phyloP scores from a whole-genome alignment of 768 basidiomycete genomes.

The Pisolithus marmoratus region DNA sequence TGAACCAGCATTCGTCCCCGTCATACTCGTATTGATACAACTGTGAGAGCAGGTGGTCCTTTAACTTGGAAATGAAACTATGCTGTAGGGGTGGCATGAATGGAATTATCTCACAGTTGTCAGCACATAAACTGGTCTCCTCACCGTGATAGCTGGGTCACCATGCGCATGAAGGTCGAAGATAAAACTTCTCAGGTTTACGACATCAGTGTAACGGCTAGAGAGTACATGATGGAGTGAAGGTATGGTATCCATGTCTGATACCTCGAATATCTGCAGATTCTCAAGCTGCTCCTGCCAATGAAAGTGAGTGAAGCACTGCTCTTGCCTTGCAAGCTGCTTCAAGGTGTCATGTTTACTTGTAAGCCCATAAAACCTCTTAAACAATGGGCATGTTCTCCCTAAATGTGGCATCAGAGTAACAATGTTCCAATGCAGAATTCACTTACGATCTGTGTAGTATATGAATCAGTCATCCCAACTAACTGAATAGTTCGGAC shows the following conservation, averaged over 20 bases:
- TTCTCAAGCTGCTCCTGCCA: background rate
- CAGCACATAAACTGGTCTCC: slow-evolving; percentile 9
- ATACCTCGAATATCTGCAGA: background rate
- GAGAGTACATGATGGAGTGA: too few relatives aligned
- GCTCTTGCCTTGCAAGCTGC: slow-evolving; percentile 9
- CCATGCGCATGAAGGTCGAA: too few relatives aligned
- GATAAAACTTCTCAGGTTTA: too few relatives aligned
- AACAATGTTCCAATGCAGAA: background rate
- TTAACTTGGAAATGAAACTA: slow-evolving; percentile 14
- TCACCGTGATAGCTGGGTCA: background rate
- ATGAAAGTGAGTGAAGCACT: background rate
- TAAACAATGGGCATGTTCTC: slow-evolving; percentile 30
- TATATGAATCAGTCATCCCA: slow-evolving; percentile 21
- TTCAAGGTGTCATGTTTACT: slow-evolving; percentile 11
- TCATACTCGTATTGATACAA: background rate
- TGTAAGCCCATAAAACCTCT: slow-evolving; percentile 21
- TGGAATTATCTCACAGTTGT: slow-evolving; percentile 5
- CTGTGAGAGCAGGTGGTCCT: slow-evolving; percentile 16
- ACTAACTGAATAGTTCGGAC: slow-evolving; percentile 10
- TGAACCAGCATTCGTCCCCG: background rate
- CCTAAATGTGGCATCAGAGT: slow-evolving; percentile 13
- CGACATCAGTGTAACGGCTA: too few relatives aligned
- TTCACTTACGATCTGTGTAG: slow-evolving; percentile 26
- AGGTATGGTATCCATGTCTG: background rate
- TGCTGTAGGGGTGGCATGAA: slow-evolving; percentile 7